Evolutionary conservation across 805 yeast genomes (phyloP), one percentile per base, ranked within the genome.

Genomic region (Pichia gijzeniarum): DNA sequence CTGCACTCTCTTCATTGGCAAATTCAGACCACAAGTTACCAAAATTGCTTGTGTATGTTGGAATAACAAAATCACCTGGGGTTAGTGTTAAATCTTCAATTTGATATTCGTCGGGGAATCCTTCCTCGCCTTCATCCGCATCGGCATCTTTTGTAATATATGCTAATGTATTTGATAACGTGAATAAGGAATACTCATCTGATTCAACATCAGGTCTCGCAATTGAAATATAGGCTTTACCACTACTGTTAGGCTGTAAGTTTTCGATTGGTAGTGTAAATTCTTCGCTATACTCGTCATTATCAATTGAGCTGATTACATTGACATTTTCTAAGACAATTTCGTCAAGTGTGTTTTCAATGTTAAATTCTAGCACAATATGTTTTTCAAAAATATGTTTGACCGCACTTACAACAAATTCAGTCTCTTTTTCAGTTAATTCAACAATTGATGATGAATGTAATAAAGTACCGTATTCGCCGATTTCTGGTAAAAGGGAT

Each of bases 41-140:
- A 62, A 89, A 89, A 65, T 81, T 78, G 36, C 93, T 87, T 51
- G 82, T 77, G 62, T 78, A 87, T 20, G 88, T 72, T 43, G 96
- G 95, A 44, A 70, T 66, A 47, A 88, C 72, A 65, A 80, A 91
- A 62, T 89, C 97, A 32, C 96, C 96, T 9, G 93, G 80, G 7
- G 67, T 67, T 45, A 91, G 62, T 47, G 77, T 79, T 57, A 89
- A 71, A 47, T 82, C 84, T 64, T 88, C 97, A 53, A 93, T 77
- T 62, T 83, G 93, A 66, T 91, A 93, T 65, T 90, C 96, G 64
- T 93, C 98, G 53, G 84, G 85, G 74, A 82, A 86, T 16, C 96
- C 97, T 53, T 84, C 95, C 38, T 80, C 86, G 44, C 71, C 82
- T 40, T 75, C 79, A 38, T 76, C 82, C 41, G 83, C 75, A 54